Conservation (phyloP, 805 yeast genomes). For the Monosporozyma solicola region DNA sequence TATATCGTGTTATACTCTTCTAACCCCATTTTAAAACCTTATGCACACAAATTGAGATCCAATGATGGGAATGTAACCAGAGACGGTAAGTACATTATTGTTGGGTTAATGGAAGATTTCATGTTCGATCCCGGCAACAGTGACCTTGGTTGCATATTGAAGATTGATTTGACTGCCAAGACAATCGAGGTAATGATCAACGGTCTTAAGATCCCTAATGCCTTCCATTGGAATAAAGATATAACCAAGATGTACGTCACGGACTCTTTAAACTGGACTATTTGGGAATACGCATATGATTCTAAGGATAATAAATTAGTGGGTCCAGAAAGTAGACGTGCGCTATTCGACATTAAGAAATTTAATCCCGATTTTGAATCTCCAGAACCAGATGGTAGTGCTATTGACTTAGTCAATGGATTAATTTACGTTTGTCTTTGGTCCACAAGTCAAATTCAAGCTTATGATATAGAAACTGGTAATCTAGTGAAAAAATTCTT, state of each 20-base stretch:
- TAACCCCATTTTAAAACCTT: conserved; percentile 21
- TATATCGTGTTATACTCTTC: conserved; percentile 31
- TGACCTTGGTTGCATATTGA: conserved; percentile 47
- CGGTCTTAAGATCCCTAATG: conserved; percentile 56
- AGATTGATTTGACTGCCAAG: conserved; percentile 30
- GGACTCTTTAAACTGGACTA: conserved; percentile 39
- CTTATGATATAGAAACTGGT: conserved; percentile 40
- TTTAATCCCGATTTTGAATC: conserved; percentile 16
- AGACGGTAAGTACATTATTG: conserved; percentile 58
- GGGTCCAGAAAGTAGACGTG: conserved; percentile 21
- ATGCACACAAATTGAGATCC: conserved; percentile 39
- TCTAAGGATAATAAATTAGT: conserved; percentile 16
- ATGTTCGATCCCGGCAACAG: conserved; percentile 23
- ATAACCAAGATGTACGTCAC: conserved; percentile 40
- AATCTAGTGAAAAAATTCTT: conserved; percentile 40
- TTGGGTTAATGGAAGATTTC: conserved; percentile 71
- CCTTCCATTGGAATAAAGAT: conserved; percentile 44
- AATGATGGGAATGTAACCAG: conserved; percentile 81
- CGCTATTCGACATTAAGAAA: conserved; percentile 32
- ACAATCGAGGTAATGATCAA: conserved; percentile 29
- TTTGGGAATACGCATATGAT: conserved; percentile 35
- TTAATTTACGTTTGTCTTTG: conserved; percentile 61
- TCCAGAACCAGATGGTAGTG: conserved; percentile 78
- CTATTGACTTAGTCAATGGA: conserved; percentile 42
- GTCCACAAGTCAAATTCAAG: conserved; percentile 48